Evolutionary conservation across 2,329 filamentous ascomycete genomes (phyloP).

Genomic region (Ceratocystis ficicola): DNA sequence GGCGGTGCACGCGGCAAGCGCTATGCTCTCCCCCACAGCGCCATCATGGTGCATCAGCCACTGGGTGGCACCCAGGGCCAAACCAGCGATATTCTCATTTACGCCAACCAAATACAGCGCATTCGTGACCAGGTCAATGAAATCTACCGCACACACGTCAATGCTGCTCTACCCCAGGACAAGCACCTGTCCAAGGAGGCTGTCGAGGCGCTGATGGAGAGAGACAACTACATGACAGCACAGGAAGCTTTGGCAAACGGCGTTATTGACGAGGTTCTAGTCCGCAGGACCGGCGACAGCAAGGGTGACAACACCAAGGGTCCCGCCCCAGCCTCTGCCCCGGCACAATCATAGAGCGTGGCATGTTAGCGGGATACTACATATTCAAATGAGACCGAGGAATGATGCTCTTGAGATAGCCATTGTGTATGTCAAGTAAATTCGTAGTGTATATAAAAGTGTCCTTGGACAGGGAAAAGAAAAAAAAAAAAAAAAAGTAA

Average conservation of each 20-base stretch:
- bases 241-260: conserved; percentile 81
- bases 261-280: conserved; percentile 78
- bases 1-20: conserved; percentile 76
- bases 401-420: neutral
- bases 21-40: conserved; percentile 81
- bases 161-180: conserved; percentile 59
- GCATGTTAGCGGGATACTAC: neutral
- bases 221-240: conserved; percentile 86
- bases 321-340: neutral
- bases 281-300: conserved; percentile 12
- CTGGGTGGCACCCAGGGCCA: conserved; percentile 58
- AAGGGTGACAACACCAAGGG: neutral
- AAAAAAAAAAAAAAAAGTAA: neutral
- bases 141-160: conserved; percentile 81
- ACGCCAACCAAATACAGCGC: conserved; percentile 89
- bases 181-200: conserved; percentile 62
- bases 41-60: conserved; percentile 96
- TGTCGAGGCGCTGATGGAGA: conserved; percentile 90
- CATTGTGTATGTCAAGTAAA: conserved; percentile 9
- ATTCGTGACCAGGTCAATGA: conserved; percentile 75
- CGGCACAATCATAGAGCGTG: neutral
- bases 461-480: neutral
- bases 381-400: no score
- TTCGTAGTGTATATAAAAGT: conserved; percentile 3
- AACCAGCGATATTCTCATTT: conserved; percentile 79